Evolutionary conservation across 192 early-diverging fungal species (phyloP).

Genomic region (Coemansia sp.): DNA sequence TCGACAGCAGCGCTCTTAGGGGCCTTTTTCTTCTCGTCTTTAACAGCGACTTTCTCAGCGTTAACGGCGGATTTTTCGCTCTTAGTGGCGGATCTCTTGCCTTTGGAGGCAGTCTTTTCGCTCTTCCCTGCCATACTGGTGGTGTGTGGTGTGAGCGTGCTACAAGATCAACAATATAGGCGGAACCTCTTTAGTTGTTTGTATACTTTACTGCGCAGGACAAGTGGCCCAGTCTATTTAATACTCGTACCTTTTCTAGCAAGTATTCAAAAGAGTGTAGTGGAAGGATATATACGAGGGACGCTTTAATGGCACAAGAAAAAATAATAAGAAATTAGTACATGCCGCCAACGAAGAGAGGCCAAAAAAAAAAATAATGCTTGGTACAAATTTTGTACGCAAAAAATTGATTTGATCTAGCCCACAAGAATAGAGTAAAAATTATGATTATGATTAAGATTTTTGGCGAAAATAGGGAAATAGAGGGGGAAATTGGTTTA

Average conservation of each 20-base stretch:
- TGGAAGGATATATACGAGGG: neutral
- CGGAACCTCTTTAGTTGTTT: neutral
- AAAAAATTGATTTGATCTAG: conserved; percentile 1
- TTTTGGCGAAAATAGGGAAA: neutral
- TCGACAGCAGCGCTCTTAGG: conserved; percentile 46
- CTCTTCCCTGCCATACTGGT: conserved; percentile 23
- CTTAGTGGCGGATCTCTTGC: neutral
- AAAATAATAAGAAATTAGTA: neutral
- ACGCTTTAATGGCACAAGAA: neutral
- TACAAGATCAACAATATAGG: neutral
- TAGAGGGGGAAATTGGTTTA: conserved; percentile 28
- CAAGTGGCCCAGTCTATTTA: neutral
- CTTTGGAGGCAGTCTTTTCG: conserved; percentile 14
- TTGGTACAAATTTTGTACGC: neutral
- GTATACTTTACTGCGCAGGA: neutral
- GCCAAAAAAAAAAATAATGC: neutral
- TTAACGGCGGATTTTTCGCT: neutral
- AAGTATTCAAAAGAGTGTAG: neutral
- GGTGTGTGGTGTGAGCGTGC: neutral
- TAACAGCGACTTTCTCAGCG: neutral
- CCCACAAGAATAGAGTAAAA: neutral
- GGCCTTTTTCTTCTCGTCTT: conserved; percentile 19
- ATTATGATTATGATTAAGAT: neutral
- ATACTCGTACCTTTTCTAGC: neutral
- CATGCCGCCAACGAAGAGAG: neutral